Base-by-base conservation (phyloP, 2,329 filamentous ascomycete species). In the Biscogniauxia marginata region DNA sequence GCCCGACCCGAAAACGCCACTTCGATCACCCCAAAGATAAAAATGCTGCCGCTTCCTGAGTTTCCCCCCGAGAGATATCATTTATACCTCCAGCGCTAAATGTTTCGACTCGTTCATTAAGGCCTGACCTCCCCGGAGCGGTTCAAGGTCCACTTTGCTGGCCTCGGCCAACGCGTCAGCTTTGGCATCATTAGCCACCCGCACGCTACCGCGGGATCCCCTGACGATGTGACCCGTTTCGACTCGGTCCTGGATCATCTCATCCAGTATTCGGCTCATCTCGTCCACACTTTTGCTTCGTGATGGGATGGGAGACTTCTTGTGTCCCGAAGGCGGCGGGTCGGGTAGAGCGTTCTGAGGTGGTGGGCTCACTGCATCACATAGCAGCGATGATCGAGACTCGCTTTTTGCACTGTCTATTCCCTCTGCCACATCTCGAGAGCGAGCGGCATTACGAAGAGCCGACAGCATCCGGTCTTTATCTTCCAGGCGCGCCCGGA, bases 381-480 rank as follows among this genome's bases (percentile, higher is more conserved):
- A 64, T 7, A 72, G 60, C 3, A 72, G 61, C 19, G 70, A 72
- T 21, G 68, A 57, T 20, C 69, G 65, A 34, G 61, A 57, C 49
- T 75, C 72, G 9, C 65, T 57, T 30, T 69, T 67, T 9, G 71
- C 69, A 18, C 69, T 72, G 30, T 77, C 75, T 25, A 70, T 62
- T 22, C 72, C 73, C 54, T 93, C 89, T 5, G 91, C 91, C 3
- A 87, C 84, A 60, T 97, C 93, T 50, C 93, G 85, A 60, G 93
- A 95, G 54, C 93, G 86, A 9, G 92, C 88, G 2, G 92, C 92
- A 60, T 85, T 93, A 45, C 92, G 87, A 52, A 99, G 80, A 1
- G 95, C 95, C 3, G 88, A 79, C 52, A 98, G 80, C 92, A 98
- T 99, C 9, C 89, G 85, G 70, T 97, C 93, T 72, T 97, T 97